phyloP scores from a whole-genome alignment of 2,329 filamentous ascomycete species.

The Dothistroma septosporum region DNA sequence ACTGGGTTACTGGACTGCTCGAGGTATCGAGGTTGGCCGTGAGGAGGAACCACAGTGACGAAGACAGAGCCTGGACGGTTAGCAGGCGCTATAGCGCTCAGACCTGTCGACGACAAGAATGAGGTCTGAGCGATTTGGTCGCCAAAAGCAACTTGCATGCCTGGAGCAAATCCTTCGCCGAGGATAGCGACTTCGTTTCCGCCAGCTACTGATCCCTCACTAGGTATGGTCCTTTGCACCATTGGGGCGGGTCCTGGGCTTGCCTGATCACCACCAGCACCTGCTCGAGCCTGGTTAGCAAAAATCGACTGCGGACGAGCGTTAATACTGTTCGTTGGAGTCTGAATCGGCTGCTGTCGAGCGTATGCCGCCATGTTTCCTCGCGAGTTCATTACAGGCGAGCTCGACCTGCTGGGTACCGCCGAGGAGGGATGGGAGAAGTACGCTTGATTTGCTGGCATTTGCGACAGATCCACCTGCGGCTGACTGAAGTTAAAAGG shows the following conservation, averaged over 20 bases:
- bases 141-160: conserved; percentile 82
- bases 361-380: conserved; percentile 35
- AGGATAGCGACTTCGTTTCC: conserved; percentile 84
- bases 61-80: conserved; percentile 65
- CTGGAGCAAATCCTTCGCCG: conserved; percentile 73
- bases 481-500: conserved; percentile 27
- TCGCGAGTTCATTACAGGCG: conserved; percentile 51
- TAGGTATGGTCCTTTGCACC: conserved; percentile 59
- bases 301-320: conserved; percentile 18
- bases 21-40: conserved; percentile 32
- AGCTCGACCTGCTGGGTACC: conserved; percentile 66
- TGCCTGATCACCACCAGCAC: conserved; percentile 13
- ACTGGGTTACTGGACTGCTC: conserved; percentile 31
- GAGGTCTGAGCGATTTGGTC: conserved; percentile 65
- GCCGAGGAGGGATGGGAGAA: conserved; percentile 32
- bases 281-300: conserved; percentile 13
- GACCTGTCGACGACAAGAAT: conserved; percentile 70
- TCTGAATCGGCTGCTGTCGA: conserved; percentile 29
- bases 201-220: conserved; percentile 74
- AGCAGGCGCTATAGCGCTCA: conserved; percentile 74
- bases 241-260: conserved; percentile 12
- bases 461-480: conserved; percentile 23
- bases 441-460: conserved; percentile 27
- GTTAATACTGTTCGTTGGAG: conserved; percentile 25
- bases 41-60: conserved; percentile 55